These are phyloP conservation scores for Saccharomyces hybrid DNA, from an alignment of 1,139 yeast genomes.

Conservation along the genomic window DNA sequence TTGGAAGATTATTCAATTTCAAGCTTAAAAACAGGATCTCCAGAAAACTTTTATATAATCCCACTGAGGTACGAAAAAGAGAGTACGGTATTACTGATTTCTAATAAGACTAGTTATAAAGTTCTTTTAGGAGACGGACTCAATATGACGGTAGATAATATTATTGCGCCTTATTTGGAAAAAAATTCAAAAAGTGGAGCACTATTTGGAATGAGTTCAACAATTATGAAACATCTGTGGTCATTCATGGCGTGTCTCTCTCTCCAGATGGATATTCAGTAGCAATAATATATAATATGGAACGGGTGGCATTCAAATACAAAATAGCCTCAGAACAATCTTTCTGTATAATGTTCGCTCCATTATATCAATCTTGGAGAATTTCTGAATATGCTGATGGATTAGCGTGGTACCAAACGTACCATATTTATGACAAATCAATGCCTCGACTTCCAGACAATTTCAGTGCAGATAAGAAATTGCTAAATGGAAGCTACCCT, in stretches of 20 bases:
- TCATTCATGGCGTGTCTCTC: constrained; percentile 28
- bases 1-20: constrained; percentile 1
- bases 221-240: constrained; percentile 24
- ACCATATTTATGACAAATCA: constrained; percentile 24
- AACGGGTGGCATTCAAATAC: constrained; percentile 31
- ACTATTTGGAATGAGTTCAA: constrained; percentile 22
- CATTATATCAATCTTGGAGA: constrained; percentile 25
- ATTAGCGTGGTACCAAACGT: constrained; percentile 34
- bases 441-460: constrained; percentile 12
- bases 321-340: constrained; percentile 31
- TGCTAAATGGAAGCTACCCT: constrained; percentile 5
- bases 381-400: constrained; percentile 25
- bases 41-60: constrained; percentile 19
- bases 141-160: constrained; percentile 15
- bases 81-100: constrained; percentile 16
- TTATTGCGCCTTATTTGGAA: constrained; percentile 24
- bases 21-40: constrained; percentile 9
- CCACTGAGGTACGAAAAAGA: constrained; percentile 14
- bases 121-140: constrained; percentile 11
- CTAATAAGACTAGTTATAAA: constrained; percentile 18
- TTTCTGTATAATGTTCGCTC: constrained; percentile 29
- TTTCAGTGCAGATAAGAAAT: background rate
- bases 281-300: constrained; percentile 33
- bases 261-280: constrained; percentile 32
- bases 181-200: constrained; percentile 28